phyloP scores from a whole-genome alignment of 2,329 filamentous ascomycete genomes.

The Monascus ruber region DNA sequence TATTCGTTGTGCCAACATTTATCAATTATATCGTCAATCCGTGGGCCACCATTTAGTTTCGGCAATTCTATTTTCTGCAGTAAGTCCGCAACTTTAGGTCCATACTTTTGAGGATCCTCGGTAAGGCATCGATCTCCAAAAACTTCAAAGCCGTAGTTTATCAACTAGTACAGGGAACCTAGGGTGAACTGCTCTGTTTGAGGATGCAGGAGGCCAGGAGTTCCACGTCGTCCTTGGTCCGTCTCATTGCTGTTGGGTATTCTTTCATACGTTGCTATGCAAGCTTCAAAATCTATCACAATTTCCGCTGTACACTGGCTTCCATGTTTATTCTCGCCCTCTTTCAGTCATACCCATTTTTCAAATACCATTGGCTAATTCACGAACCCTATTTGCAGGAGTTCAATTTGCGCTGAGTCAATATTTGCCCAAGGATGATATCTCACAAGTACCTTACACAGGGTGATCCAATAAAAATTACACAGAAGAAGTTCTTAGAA shows the following conservation, averaged over 20 bases:
- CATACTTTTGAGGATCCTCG: slow-evolving; percentile 13
- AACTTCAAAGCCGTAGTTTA: slow-evolving; percentile 21
- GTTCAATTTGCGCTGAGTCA: too few species aligned
- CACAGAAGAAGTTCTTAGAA: too few species aligned
- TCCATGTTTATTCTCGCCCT: too few species aligned
- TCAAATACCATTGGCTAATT: too few species aligned
- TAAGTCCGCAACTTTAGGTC: slow-evolving; percentile 11
- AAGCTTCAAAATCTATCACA: slow-evolving; percentile 14
- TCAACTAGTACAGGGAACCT: slow-evolving; percentile 20
- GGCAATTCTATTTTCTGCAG: slow-evolving; percentile 15
- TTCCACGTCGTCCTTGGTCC: slow-evolving; percentile 9
- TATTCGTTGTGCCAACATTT: slow-evolving; percentile 15
- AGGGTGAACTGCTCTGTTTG: slow-evolving; percentile 23
- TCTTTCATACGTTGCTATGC: slow-evolving; percentile 14
- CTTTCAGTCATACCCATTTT: too few species aligned
- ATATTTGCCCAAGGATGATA: too few species aligned
- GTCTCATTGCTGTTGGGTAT: slow-evolving; percentile 11
- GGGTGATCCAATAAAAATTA: too few species aligned
- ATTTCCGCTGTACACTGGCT: slow-evolving; percentile 8
- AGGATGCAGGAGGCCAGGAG: slow-evolving; percentile 13
- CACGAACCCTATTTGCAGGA: too few species aligned
- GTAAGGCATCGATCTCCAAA: slow-evolving; percentile 15
- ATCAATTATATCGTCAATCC: slow-evolving; percentile 14
- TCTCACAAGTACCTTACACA: too few species aligned
- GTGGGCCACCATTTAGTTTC: slow-evolving; percentile 10